Evolutionary conservation across 371 early-diverging fungal genomes (phyloP), one percentile per base, ranked within the genome.

Genomic region (Mucor lusitanicus): DNA sequence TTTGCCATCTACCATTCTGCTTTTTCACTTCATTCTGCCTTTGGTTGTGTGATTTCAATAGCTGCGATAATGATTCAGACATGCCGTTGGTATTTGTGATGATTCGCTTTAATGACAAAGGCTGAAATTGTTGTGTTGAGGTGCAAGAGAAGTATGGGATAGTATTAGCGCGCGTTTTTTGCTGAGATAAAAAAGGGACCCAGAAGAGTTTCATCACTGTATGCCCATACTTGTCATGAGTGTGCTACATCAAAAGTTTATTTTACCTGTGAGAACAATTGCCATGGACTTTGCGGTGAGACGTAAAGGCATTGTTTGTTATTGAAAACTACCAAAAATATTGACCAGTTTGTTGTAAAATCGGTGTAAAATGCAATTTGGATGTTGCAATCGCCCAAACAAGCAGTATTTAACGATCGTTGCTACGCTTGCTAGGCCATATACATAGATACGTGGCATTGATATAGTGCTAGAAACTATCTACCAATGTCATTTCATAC

Each of bases 41-140:
- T 44, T 77, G 62, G 61, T 79, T 78, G 63, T 86, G 86, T 25
- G 64, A 72, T 27, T 81, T 84, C 12, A 84, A 65, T 17, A 86
- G 64, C 33, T 76, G 77, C 28, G 71, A 68, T 30, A 85, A 70
- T 40, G 84, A 80, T 12, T 64, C 61, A 12, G 72, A 72, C 72
- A 72, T 72, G 30, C 11, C 8, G 11, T n/a, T 27, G 25, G 6
- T 56, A 6, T 21, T 17, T 56, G 3, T n/a, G 4, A 17, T 56
- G n/a, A 19, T 27, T 25, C 27, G 12, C 53, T 53, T 13, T 15
- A 6, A 53, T 13, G 27, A 27, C 23, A 27, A 53, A 21, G 25
- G 27, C 25, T 25, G 5, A 25, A 25, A 53, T 21, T 46, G 27
- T 54, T 54, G 25, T 21, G 28, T 25, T 17, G 28, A 15, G 13